These are phyloP conservation scores for Hypoxylon fragiforme DNA, from an alignment of 495 filamentous ascomycete species.

Conservation along the genomic window DNA sequence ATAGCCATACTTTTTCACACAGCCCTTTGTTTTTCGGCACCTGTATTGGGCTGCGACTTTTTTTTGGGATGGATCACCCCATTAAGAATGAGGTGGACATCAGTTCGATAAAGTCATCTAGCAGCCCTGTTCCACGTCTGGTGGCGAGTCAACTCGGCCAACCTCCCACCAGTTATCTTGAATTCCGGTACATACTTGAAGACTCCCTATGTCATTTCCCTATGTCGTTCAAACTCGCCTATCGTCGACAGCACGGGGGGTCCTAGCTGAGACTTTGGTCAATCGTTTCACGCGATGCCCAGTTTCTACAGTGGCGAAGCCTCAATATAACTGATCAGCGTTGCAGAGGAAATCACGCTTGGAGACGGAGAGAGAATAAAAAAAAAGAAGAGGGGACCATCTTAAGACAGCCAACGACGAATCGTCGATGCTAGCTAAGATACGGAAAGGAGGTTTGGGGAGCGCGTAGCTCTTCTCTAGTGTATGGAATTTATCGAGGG, in stretches of 20 bases:
- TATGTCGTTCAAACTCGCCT: conserved; percentile 13
- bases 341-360: conserved; percentile 2
- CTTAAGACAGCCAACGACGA: conserved; percentile 5
- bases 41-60: neutral
- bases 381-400: too few species aligned
- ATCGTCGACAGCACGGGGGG: neutral
- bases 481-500: conserved; percentile 26
- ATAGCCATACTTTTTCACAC: conserved; percentile 28
- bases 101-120: conserved; percentile 4
- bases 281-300: neutral
- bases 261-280: neutral
- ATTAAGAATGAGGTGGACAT: conserved; percentile 1
- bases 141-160: conserved; percentile 1
- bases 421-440: conserved; percentile 3
- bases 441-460: neutral
- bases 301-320: conserved; percentile 1
- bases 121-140: neutral
- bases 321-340: conserved; percentile 6
- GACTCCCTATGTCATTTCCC: conserved; percentile 11
- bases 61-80: neutral
- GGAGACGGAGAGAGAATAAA: conserved; percentile 15
- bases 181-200: conserved; percentile 39
- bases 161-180: conserved; percentile 21
- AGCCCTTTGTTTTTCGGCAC: conserved; percentile 17
- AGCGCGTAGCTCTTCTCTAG: neutral